Percentiles rank a stretch among this genome's conserved stretches.
Evolutionary conservation across 2,329 filamentous ascomycete species (phyloP).

Genomic region (Thelonectria rubi): DNA sequence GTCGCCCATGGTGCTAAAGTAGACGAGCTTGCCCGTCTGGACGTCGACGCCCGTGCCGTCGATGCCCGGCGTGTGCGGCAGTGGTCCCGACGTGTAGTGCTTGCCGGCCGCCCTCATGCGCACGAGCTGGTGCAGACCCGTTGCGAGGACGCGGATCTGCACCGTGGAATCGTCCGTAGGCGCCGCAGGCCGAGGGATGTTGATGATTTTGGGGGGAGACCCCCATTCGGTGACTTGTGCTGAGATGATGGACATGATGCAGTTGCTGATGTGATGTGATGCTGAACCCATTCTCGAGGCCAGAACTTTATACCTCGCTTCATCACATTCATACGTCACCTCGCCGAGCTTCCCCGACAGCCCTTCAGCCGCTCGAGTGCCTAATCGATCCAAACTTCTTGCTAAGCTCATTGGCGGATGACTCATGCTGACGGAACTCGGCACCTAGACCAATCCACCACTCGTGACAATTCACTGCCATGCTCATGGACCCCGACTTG

Average conservation of each 20-base stretch:
- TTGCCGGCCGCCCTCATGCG: constrained; percentile 60
- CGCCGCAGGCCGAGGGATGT: constrained; percentile 48
- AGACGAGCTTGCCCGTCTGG: constrained; percentile 58
- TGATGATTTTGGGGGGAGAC: constrained; percentile 36
- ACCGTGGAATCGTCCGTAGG: constrained; percentile 50
- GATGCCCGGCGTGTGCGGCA: constrained; percentile 62
- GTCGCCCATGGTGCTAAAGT: constrained; percentile 50
- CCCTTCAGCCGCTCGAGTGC: constrained; percentile 15
- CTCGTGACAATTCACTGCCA: too few relatives aligned
- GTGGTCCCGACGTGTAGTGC: constrained; percentile 61
- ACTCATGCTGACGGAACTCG: constrained; percentile 34
- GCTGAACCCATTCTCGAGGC: too few relatives aligned
- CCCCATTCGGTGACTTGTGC: constrained; percentile 54
- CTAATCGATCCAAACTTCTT: constrained; percentile 1
- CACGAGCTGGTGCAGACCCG: constrained; percentile 63
- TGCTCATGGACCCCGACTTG: too few relatives aligned
- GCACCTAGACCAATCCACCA: constrained; percentile 18
- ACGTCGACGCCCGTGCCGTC: constrained; percentile 61
- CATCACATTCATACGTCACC: not conserved
- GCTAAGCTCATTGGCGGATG: constrained; percentile 18
- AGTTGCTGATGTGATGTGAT: not conserved
- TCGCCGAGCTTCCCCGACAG: constrained; percentile 11
- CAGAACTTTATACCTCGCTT: not conserved
- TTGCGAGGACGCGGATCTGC: constrained; percentile 61
- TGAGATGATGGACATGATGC: constrained; percentile 46